Percentiles rank a stretch among this genome's conserved stretches.
Conservation (phyloP, 2,329 filamentous ascomycete species). For the Moelleriella libera region DNA sequence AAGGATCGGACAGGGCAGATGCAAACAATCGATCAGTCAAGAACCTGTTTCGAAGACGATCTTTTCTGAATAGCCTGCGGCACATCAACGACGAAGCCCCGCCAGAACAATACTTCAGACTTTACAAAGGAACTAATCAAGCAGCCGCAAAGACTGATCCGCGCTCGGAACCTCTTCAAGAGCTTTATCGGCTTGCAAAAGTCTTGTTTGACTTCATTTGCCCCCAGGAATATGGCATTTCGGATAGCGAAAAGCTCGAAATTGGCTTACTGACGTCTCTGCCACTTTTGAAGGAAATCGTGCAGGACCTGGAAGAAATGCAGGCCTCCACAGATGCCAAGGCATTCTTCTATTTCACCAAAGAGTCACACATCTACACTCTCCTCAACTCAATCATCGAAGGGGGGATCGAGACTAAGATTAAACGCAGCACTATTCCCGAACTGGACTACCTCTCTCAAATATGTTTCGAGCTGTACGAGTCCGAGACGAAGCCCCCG, state of each 20-base stretch:
- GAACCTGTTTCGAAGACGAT: constrained; percentile 44
- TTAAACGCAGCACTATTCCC: constrained; percentile 85
- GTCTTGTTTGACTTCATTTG: constrained; percentile 97
- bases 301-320: constrained; percentile 91
- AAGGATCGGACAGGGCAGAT: constrained; percentile 26
- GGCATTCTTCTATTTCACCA: constrained; percentile 97
- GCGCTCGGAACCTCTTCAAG: constrained; percentile 74
- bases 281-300: constrained; percentile 89
- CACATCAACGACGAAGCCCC: constrained; percentile 39
- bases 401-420: constrained; percentile 93
- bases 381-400: constrained; percentile 95
- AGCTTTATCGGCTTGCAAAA: constrained; percentile 87
- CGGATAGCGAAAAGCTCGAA: constrained; percentile 91
- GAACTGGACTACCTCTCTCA: constrained; percentile 96
- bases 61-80: constrained; percentile 40
- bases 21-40: constrained; percentile 20
- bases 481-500: constrained; percentile 62
- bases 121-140: constrained; percentile 65
- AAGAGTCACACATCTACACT: constrained; percentile 97
- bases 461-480: constrained; percentile 96
- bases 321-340: constrained; percentile 90
- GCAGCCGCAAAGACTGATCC: constrained; percentile 62
- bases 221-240: constrained; percentile 95
- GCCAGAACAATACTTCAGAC: constrained; percentile 71
- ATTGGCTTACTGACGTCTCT: constrained; percentile 90